These are phyloP conservation scores for Rasamsonia emersonii DNA, from an alignment of 2,329 filamentous ascomycete species.

Conservation along the genomic window DNA sequence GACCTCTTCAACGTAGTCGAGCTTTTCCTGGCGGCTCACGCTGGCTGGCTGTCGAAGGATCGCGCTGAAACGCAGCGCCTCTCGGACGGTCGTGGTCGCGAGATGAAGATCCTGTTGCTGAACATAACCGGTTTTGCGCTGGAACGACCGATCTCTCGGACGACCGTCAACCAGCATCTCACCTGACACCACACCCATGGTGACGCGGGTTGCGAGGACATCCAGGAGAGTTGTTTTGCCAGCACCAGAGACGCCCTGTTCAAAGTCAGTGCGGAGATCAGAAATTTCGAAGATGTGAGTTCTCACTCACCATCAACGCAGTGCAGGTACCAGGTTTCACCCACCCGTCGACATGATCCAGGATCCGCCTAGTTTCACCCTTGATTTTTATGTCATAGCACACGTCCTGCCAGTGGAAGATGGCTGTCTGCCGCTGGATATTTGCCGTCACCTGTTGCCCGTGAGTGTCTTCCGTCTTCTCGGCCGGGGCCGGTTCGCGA, in stretches of 20 bases:
- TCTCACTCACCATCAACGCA: slow-evolving; percentile 89
- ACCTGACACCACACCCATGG: slow-evolving; percentile 80
- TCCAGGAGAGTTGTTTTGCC: slow-evolving; percentile 89
- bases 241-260: slow-evolving; percentile 87
- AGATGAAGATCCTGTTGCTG: slow-evolving; percentile 90
- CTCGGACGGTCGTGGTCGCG: slow-evolving; percentile 74
- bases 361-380: slow-evolving; percentile 61
- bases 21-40: slow-evolving; percentile 65
- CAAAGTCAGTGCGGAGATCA: slow-evolving; percentile 78
- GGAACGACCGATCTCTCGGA: slow-evolving; percentile 71
- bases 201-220: slow-evolving; percentile 73
- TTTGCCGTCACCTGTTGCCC: slow-evolving; percentile 16
- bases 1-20: slow-evolving; percentile 80
- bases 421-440: slow-evolving; percentile 60
- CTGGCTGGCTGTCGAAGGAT: slow-evolving; percentile 72
- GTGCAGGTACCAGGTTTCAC: slow-evolving; percentile 88
- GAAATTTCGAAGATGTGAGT: no score
- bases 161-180: slow-evolving; percentile 77
- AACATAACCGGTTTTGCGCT: slow-evolving; percentile 85
- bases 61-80: slow-evolving; percentile 80
- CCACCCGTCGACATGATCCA: slow-evolving; percentile 85
- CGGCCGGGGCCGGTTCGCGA: slow-evolving; percentile 13
- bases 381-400: slow-evolving; percentile 81
- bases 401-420: slow-evolving; percentile 80
- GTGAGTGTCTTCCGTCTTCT: slow-evolving; percentile 25